Percentiles rank a stretch among this genome's conserved stretches.
Conservation (phyloP, 345 rosid genomes). For the Salix purpurea region DNA sequence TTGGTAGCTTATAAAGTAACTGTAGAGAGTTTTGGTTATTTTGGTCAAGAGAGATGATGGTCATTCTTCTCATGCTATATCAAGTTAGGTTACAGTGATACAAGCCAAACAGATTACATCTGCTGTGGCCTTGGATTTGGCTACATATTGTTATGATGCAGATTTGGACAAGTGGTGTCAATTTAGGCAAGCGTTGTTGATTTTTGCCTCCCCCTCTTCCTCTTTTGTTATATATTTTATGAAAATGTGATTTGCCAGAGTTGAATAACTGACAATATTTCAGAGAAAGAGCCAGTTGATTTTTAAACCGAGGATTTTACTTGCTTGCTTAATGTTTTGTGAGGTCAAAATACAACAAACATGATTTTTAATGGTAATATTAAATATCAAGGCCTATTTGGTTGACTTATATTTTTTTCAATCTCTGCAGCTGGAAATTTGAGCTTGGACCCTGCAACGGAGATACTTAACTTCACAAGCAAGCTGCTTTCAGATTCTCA, state of each 20-base stretch:
- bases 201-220: neutral
- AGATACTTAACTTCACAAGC: constrained; percentile 45
- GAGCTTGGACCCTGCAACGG: constrained; percentile 48
- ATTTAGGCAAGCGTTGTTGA: neutral
- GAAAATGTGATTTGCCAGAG: neutral
- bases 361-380: neutral
- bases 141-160: neutral
- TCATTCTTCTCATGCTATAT: neutral
- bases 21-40: neutral
- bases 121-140: neutral
- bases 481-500: constrained; percentile 50
- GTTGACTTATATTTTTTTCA: neutral
- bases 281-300: neutral
- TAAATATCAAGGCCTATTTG: neutral
- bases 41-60: neutral
- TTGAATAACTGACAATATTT: neutral
- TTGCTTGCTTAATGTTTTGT: neutral
- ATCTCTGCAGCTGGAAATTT: constrained; percentile 49
- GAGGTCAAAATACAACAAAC: neutral
- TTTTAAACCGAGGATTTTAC: neutral
- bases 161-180: neutral
- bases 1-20: neutral
- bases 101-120: neutral
- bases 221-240: neutral
- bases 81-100: neutral